phyloP scores from a whole-genome alignment of 768 basidiomycete species.

The Boletus fagicola region DNA sequence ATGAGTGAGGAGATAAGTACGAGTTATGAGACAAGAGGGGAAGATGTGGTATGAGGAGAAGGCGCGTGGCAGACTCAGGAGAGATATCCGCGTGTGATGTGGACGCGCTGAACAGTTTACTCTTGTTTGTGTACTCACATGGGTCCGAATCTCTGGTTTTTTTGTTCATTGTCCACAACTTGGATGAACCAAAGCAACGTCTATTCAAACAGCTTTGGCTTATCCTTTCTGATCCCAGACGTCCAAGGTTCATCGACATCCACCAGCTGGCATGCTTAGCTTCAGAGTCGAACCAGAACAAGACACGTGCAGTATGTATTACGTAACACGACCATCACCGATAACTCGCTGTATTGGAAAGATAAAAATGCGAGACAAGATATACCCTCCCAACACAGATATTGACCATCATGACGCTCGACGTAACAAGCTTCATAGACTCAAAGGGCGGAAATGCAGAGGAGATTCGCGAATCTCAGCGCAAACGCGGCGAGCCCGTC shows the following conservation, averaged over 20 bases:
- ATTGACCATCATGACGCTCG: conserved; percentile 64
- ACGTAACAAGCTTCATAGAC: conserved; percentile 77
- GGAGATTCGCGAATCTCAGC: conserved; percentile 87
- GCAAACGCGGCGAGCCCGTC: conserved; percentile 83
- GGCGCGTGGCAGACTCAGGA: background rate
- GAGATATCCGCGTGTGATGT: conserved; percentile 8
- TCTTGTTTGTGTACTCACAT: conserved; percentile 22
- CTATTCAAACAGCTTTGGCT: background rate
- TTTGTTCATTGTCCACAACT: background rate
- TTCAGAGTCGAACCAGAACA: background rate
- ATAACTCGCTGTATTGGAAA: background rate
- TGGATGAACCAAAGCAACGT: background rate
- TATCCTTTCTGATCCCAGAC: background rate
- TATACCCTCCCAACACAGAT: background rate
- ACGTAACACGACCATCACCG: conserved; percentile 4
- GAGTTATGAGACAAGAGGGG: background rate
- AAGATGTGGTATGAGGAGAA: background rate
- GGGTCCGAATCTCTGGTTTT: background rate
- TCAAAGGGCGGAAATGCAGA: conserved; percentile 91
- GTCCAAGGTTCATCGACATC: background rate
- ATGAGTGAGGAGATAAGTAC: conserved; percentile 25
- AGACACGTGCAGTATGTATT: conserved; percentile 2
- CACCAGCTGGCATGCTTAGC: no score
- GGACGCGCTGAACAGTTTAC: conserved; percentile 15
- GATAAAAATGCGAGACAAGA: background rate